A percentile compares a stretch with the other conserved stretches of the same genome.
Conservation (phyloP, 257 asterid genomes). For the Solanum rostratum region DNA sequence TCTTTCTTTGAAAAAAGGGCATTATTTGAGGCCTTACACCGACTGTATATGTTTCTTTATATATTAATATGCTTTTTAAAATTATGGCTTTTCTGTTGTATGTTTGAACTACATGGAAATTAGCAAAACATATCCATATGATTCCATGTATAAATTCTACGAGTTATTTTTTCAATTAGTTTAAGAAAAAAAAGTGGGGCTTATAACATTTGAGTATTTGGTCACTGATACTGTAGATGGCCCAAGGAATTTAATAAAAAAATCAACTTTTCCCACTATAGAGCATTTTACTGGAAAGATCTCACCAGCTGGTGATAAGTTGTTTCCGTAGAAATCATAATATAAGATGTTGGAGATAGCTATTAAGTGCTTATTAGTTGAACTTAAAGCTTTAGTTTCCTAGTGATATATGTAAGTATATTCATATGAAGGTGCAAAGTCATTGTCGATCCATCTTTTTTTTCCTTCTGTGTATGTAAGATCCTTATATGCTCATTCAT, state of each 20-base stretch:
- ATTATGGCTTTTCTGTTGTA: background rate
- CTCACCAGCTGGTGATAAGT: background rate
- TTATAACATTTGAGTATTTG: background rate
- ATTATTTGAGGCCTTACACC: background rate
- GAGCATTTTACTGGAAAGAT: background rate
- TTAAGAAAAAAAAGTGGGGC: background rate
- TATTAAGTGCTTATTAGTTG: background rate
- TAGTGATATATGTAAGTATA: background rate
- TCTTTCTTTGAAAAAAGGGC: background rate
- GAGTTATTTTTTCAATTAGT: background rate
- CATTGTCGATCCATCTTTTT: background rate
- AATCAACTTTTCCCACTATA: background rate
- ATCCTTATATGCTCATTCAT: conserved; percentile 5
- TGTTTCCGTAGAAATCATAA: background rate
- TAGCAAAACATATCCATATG: background rate
- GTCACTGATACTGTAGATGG: background rate
- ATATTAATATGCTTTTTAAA: background rate
- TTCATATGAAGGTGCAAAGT: background rate
- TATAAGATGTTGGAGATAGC: background rate
- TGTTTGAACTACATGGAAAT: background rate
- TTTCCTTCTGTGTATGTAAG: background rate
- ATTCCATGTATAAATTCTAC: background rate
- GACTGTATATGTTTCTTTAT: background rate
- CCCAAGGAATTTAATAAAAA: background rate
- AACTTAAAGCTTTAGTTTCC: background rate